phyloP scores from a whole-genome alignment of 176 grass and related monocot species.

The Oropetium thomaeum region DNA sequence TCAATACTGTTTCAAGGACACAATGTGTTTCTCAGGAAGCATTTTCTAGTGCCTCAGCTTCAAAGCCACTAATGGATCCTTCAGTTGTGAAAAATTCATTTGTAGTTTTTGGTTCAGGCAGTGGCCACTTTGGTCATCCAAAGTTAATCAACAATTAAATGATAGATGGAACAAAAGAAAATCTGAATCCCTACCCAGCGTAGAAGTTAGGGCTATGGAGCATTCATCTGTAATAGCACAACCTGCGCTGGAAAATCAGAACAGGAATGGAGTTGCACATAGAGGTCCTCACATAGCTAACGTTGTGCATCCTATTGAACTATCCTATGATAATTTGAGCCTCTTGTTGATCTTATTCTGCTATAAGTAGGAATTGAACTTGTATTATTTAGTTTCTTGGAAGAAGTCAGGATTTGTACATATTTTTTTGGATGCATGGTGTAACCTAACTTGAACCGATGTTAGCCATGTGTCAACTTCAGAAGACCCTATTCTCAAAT shows the following conservation, averaged over 20 bases:
- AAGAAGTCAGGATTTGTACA: background rate
- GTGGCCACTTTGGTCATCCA: conserved; percentile 27
- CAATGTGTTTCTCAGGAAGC: conserved; percentile 37
- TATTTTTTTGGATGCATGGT: background rate
- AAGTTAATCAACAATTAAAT: conserved; percentile 36
- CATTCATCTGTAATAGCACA: conserved; percentile 29
- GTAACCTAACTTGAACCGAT: background rate
- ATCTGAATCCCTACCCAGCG: conserved; percentile 9
- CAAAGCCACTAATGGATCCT: conserved; percentile 23
- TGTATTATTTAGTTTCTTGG: background rate
- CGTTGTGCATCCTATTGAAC: conserved; percentile 47
- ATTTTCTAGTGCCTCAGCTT: conserved; percentile 31
- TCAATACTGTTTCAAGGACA: conserved; percentile 31
- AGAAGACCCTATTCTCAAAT: background rate
- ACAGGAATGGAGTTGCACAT: conserved; percentile 49
- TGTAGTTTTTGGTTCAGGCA: conserved; percentile 21
- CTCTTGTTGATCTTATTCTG: background rate
- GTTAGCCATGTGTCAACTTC: background rate
- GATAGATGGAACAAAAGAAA: conserved; percentile 36
- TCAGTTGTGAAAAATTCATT: conserved; percentile 12
- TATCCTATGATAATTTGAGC: background rate
- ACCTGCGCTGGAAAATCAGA: conserved; percentile 43
- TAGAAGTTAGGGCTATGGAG: conserved; percentile 38
- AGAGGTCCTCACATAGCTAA: conserved; percentile 85
- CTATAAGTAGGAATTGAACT: background rate